These are phyloP conservation scores for Psilocybe cubensis DNA, from an alignment of 768 basidiomycete genomes.

Conservation along the genomic window DNA sequence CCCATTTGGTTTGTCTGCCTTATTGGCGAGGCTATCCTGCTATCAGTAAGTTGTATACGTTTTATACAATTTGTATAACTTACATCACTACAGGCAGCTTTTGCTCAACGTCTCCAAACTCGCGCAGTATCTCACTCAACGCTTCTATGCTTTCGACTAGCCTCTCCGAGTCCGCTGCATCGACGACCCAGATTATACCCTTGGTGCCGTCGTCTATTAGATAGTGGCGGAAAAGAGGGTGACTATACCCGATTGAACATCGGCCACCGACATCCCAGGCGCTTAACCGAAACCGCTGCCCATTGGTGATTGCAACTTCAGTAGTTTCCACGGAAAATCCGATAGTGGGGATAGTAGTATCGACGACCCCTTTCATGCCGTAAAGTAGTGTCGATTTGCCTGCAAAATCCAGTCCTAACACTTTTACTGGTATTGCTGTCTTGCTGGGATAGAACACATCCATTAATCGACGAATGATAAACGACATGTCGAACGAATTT, in stretches of 20 bases:
- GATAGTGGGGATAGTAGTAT: conserved; percentile 42
- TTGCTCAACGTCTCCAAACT: conserved; percentile 1
- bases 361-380: conserved; percentile 42
- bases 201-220: conserved; percentile 40
- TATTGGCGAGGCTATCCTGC: conserved; percentile 53
- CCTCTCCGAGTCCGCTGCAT: conserved; percentile 53
- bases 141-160: conserved; percentile 55
- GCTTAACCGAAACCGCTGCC: conserved; percentile 47
- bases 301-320: conserved; percentile 20
- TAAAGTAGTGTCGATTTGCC: conserved; percentile 56
- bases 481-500: conserved; percentile 12
- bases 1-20: conserved; percentile 59
- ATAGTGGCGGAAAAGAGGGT: conserved; percentile 28
- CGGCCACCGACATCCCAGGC: conserved; percentile 68
- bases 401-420: conserved; percentile 39
- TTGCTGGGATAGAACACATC: conserved; percentile 29
- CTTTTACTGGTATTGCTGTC: conserved; percentile 26
- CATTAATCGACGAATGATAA: conserved; percentile 30
- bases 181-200: conserved; percentile 68
- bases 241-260: conserved; percentile 46
- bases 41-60: not conserved
- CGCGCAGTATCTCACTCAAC: conserved; percentile 37
- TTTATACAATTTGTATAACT: too few species aligned
- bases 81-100: conserved; percentile 38
- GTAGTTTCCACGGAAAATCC: conserved; percentile 68